These are phyloP conservation scores for Pyrus communis DNA, from an alignment of 306 rosid genomes.

Conservation along the genomic window DNA sequence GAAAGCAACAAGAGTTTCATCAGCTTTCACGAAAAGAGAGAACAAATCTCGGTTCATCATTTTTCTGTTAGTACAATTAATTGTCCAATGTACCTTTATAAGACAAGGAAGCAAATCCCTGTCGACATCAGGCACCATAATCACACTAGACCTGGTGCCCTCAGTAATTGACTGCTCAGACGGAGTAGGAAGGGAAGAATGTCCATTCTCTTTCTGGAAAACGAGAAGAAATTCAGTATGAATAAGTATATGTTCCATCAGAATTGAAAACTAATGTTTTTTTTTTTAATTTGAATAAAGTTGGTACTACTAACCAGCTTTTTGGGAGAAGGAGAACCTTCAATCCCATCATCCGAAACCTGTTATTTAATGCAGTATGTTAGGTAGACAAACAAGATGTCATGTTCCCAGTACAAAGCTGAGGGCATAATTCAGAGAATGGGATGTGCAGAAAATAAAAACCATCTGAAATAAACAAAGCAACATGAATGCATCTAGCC, in stretches of 20 bases:
- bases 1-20: too few species aligned
- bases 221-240: not conserved
- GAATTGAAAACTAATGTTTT: not conserved
- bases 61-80: too few species aligned
- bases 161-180: constrained; percentile 26
- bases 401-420: not conserved
- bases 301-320: constrained; percentile 40
- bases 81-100: too few species aligned
- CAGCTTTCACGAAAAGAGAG: too few species aligned
- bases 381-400: constrained; percentile 9
- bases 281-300: not conserved
- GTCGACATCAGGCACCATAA: too few species aligned
- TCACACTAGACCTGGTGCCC: too few species aligned
- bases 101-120: too few species aligned
- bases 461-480: not conserved
- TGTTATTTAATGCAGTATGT: constrained; percentile 21
- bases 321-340: constrained; percentile 52
- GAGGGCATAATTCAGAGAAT: not conserved
- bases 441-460: not conserved
- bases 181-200: constrained; percentile 30
- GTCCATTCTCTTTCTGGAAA: constrained; percentile 62
- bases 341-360: constrained; percentile 34
- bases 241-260: not conserved
- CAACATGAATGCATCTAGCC: not conserved
- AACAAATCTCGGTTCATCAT: too few species aligned